A percentile compares a stretch with the other conserved stretches of the same genome.
Evolutionary conservation across 345 rosid species (phyloP).

Genomic region (Triadica sebifera): DNA sequence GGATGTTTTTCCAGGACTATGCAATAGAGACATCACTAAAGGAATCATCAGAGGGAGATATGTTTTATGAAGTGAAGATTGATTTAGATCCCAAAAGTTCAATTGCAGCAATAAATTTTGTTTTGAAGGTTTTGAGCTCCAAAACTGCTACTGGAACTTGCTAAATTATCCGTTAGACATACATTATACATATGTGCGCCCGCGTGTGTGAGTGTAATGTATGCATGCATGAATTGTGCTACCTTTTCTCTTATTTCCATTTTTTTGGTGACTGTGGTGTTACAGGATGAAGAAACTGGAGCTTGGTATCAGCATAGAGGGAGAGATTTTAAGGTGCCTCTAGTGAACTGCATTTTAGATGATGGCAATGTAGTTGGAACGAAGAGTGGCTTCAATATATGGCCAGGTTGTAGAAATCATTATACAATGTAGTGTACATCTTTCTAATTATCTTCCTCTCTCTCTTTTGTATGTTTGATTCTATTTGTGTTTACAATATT

Average conservation of each 20-base stretch:
- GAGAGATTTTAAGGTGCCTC: slow-evolving; percentile 88
- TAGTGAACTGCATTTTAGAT: slow-evolving; percentile 52
- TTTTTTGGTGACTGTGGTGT: slow-evolving; percentile 13
- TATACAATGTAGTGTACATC: neutral
- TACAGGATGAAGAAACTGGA: slow-evolving; percentile 88
- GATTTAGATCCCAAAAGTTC: slow-evolving; percentile 44
- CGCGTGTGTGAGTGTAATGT: neutral
- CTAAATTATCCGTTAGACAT: neutral
- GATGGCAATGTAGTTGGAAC: slow-evolving; percentile 56
- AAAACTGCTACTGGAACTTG: slow-evolving; percentile 3
- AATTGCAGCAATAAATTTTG: slow-evolving; percentile 78
- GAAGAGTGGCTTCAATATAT: slow-evolving; percentile 45
- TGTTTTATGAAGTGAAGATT: slow-evolving; percentile 66
- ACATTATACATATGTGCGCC: too few species aligned
- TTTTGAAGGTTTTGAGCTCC: slow-evolving; percentile 65
- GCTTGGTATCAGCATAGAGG: slow-evolving; percentile 89
- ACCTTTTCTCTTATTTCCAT: neutral
- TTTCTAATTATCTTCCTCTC: neutral
- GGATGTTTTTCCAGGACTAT: slow-evolving; percentile 57
- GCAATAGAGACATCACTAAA: slow-evolving; percentile 88
- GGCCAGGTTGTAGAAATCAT: slow-evolving; percentile 45
- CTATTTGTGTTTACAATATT: neutral
- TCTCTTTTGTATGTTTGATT: neutral
- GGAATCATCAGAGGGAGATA: slow-evolving; percentile 53
- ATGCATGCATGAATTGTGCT: neutral